phyloP scores from a whole-genome alignment of 106 monocot species.

The Cymbidium sinense region DNA sequence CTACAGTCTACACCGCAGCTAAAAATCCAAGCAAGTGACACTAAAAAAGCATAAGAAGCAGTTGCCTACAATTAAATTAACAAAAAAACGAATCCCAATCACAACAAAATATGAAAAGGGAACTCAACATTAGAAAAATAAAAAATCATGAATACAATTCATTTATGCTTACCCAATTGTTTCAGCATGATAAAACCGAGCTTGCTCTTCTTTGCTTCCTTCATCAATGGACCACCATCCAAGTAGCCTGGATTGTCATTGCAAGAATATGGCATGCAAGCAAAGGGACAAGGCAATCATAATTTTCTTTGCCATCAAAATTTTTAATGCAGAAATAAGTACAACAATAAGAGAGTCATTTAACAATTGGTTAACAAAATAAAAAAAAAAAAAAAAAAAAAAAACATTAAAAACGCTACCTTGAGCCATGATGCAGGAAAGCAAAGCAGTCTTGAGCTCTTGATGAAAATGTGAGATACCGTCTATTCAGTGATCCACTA shows the following conservation, averaged over 20 bases:
- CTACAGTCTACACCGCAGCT: not conserved
- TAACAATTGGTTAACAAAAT: not conserved
- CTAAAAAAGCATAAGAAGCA: not conserved
- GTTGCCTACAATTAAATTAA: not conserved
- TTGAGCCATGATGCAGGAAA: slow-evolving; percentile 87
- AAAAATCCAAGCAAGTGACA: not conserved
- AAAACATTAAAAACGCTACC: slow-evolving; percentile 27
- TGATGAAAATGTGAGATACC: slow-evolving; percentile 59
- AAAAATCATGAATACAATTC: not conserved
- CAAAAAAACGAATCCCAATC: not conserved
- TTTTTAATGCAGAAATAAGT: not conserved
- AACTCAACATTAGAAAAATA: not conserved
- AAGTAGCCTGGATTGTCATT: slow-evolving; percentile 40
- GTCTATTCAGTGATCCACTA: slow-evolving; percentile 41
- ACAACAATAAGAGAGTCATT: not conserved
- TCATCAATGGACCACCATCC: slow-evolving; percentile 99
- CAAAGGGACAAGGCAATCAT: too few species aligned
- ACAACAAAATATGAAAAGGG: not conserved
- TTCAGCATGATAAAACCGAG: slow-evolving; percentile 63
- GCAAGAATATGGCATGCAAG: slow-evolving; percentile 6
- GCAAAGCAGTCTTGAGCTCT: slow-evolving; percentile 72
- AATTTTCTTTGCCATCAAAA: not conserved
- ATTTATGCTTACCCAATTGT: slow-evolving; percentile 45
- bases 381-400: too few species aligned
- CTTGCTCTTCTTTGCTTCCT: slow-evolving; percentile 97